A percentile compares a stretch with the other conserved stretches of the same genome.
Conservation (phyloP, 192 early-diverging fungal genomes). For the Backusella macrospora region DNA sequence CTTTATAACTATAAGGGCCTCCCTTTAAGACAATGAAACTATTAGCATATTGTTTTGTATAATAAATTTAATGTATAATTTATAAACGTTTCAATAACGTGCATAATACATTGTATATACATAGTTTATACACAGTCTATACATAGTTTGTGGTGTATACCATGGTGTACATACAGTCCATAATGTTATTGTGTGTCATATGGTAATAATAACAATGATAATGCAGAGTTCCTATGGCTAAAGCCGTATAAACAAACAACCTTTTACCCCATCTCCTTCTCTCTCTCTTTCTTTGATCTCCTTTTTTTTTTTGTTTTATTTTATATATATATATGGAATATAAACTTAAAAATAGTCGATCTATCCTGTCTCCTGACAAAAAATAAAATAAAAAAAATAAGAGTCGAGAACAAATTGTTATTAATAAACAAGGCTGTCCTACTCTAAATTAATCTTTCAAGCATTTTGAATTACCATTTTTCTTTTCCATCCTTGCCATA, state of each 20-base stretch:
- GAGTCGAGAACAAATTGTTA: not conserved
- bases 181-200: no score
- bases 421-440: not conserved
- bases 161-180: no score
- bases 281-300: not conserved
- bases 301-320: not conserved
- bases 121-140: no score
- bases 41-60: no score
- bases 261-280: not conserved
- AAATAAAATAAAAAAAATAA: not conserved
- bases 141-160: no score
- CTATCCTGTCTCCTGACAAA: not conserved
- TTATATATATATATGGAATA: not conserved
- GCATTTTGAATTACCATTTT: slow-evolving; percentile 9
- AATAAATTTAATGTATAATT: no score
- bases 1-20: not conserved
- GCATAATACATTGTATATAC: no score
- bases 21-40: not conserved
- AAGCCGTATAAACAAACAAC: not conserved
- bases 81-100: no score
- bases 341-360: not conserved
- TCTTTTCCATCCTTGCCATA: not conserved
- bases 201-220: not conserved
- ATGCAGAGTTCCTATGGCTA: not conserved
- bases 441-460: not conserved